Evolutionary conservation across 495 filamentous ascomycete species (phyloP).

Genomic region (Neohortaea acidophila): DNA sequence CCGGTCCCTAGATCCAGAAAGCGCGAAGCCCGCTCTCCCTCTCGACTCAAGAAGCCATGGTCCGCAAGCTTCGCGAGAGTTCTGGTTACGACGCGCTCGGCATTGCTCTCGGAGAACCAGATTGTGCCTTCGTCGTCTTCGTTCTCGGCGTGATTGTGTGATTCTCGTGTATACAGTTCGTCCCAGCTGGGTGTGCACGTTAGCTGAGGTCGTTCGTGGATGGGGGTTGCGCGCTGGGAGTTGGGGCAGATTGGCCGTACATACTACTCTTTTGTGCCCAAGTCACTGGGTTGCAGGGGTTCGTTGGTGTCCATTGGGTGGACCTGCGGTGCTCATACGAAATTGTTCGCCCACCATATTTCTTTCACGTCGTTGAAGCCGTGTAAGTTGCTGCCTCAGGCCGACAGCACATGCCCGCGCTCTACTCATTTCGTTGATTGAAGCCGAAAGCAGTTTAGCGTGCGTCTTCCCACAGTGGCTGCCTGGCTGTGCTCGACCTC

Average conservation of each 20-base stretch:
- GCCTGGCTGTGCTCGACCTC: no score
- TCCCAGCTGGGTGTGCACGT: constrained; percentile 44
- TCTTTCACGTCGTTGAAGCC: no score
- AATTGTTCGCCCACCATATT: no score
- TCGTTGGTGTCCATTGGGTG: no score
- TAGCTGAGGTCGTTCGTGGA: not conserved
- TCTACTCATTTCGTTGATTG: no score
- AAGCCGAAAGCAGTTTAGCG: no score
- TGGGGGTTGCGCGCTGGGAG: not conserved
- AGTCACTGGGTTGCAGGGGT: constrained; percentile 42
- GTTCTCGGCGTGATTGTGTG: constrained; percentile 45
- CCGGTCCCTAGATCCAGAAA: constrained; percentile 78
- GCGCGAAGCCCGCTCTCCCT: constrained; percentile 15
- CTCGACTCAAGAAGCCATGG: constrained; percentile 16
- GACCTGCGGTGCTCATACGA: no score
- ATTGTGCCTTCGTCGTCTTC: constrained; percentile 50
- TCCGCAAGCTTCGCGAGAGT: constrained; percentile 33
- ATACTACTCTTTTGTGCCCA: constrained; percentile 59
- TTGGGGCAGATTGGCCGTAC: constrained; percentile 15
- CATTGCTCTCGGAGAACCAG: constrained; percentile 62
- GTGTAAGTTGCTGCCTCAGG: no score
- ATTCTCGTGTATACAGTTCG: constrained; percentile 43
- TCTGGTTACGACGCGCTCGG: constrained; percentile 43
- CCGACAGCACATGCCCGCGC: no score
- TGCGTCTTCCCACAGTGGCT: no score